Evolutionary conservation across 495 filamentous ascomycete genomes (phyloP), one percentile per base, ranked within the genome.

Genomic region (Rhizodiscina lignyota): DNA sequence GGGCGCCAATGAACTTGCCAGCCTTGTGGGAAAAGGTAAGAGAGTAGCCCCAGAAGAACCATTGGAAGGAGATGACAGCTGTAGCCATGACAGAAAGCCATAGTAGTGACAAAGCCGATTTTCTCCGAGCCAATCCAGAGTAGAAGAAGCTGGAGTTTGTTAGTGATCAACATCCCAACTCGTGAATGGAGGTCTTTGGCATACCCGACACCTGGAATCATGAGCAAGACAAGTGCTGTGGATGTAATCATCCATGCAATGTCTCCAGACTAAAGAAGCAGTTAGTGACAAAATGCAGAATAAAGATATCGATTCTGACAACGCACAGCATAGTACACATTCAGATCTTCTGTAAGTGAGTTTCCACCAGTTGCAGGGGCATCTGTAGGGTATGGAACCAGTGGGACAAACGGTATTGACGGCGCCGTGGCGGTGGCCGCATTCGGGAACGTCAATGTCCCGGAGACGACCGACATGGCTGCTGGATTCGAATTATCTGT

Each of bases 21-120:
- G 80, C 83, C 8, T 70, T 64, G 55, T 92, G 83, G 18, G 83
- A 91, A 64, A 94, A 97, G 30, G 86, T 71, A 22, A 97, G 64
- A 2, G 84, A 93, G 55, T 87, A 96, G 26, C 89, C 89, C 89
- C 87, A 96, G 68, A 97, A 93, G 66, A 96, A 97, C 87, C 89
- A 97, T 57, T 96, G 87, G 62, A 97, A 93, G 18, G 75, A 78
- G 6, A 83, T 74, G 32, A 97, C 76, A 12, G 80, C 84, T 16
- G 79, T 74, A n/a, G 85, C 76, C 79, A 94, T 93, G 53, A 96
- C 65, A n/a, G 85, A 85, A 15, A 94, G 74, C 85, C 84, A 94
- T 57, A 97, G 84, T 44, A 96, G 64, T 5, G 85, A 83, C 37
- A 97, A 70, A 11, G 89, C 89, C 1, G 84, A 93, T 66, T 96